A percentile compares a stretch with the other conserved stretches of the same genome.
These are phyloP conservation scores for Chaetomium tenue DNA, from an alignment of 495 filamentous ascomycete species.

Conservation along the genomic window DNA sequence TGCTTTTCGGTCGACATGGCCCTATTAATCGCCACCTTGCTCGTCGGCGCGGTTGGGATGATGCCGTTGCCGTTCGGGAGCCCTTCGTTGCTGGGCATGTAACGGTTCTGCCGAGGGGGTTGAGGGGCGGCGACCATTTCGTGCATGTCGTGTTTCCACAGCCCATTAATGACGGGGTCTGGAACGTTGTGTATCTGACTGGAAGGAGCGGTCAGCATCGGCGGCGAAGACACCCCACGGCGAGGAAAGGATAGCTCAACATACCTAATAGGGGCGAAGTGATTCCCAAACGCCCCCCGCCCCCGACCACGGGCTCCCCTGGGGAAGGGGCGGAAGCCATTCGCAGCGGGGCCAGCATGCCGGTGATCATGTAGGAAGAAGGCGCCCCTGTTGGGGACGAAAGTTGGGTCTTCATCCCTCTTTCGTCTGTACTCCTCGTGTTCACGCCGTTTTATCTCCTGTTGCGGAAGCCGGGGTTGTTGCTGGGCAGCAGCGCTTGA, in stretches of 20 bases:
- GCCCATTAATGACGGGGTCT: constrained; percentile 63
- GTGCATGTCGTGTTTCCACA: constrained; percentile 95
- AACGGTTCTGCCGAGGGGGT: constrained; percentile 37
- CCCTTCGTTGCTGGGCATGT: constrained; percentile 40
- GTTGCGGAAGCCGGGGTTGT: constrained; percentile 49
- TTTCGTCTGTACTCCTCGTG: constrained; percentile 88
- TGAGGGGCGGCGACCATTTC: constrained; percentile 63
- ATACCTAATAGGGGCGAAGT: constrained; percentile 60
- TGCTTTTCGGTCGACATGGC: constrained; percentile 54
- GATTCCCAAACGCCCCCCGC: constrained; percentile 50
- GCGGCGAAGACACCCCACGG: neutral
- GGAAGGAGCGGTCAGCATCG: constrained; percentile 37
- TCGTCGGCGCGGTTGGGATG: constrained; percentile 46
- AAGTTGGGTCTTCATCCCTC: constrained; percentile 85
- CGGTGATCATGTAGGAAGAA: constrained; percentile 98
- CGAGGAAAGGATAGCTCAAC: constrained; percentile 22
- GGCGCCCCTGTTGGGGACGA: constrained; percentile 89
- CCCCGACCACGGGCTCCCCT: constrained; percentile 54
- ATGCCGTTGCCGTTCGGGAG: constrained; percentile 48
- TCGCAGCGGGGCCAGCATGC: constrained; percentile 67
- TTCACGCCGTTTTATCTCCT: constrained; percentile 73
- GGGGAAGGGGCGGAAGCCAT: constrained; percentile 71
- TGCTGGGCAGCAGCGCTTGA: constrained; percentile 37
- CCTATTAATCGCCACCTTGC: constrained; percentile 55
- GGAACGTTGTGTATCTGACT: constrained; percentile 49